These are phyloP conservation scores for Epichloe aotearoae DNA, from an alignment of 2,329 filamentous ascomycete species.

Conservation along the genomic window DNA sequence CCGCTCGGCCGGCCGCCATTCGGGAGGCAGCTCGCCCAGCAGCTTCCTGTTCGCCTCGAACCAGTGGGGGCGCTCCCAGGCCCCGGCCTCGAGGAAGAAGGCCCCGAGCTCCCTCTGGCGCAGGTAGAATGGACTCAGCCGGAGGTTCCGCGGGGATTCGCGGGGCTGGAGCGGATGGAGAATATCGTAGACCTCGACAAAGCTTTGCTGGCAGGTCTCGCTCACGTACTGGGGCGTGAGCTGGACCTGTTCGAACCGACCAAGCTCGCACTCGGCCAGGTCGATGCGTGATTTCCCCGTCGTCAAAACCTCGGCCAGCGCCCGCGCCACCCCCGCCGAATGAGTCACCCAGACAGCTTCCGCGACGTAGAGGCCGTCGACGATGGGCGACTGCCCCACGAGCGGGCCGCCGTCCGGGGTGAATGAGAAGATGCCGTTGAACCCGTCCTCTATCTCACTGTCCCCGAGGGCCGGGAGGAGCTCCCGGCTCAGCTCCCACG, in stretches of 20 bases:
- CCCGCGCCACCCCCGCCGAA: constrained; percentile 48
- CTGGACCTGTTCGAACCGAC: constrained; percentile 49
- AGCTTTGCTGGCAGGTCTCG: constrained; percentile 48
- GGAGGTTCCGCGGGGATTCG: constrained; percentile 42
- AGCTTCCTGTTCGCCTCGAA: constrained; percentile 42
- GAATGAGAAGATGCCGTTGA: constrained; percentile 55
- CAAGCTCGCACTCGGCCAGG: constrained; percentile 44
- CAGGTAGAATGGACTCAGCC: constrained; percentile 43
- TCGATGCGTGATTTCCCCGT: constrained; percentile 42
- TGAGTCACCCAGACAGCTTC: constrained; percentile 57
- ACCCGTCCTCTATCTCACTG: constrained; percentile 41
- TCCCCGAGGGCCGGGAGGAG: constrained; percentile 39
- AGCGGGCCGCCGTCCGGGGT: constrained; percentile 50
- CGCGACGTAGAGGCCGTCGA: constrained; percentile 50
- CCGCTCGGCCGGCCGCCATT: constrained; percentile 41
- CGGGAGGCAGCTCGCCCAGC: constrained; percentile 33
- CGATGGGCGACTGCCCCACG: constrained; percentile 41
- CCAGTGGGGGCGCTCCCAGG: constrained; percentile 52
- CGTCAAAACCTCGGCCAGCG: constrained; percentile 45
- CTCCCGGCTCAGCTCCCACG: constrained; percentile 42
- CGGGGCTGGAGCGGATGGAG: constrained; percentile 46
- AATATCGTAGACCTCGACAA: constrained; percentile 52
- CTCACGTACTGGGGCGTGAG: constrained; percentile 39
- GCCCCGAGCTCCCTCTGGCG: constrained; percentile 42
- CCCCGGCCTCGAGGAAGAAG: constrained; percentile 44